phyloP scores from a whole-genome alignment of 2,329 filamentous ascomycete genomes.

The Chaetomiaceae sp. region DNA sequence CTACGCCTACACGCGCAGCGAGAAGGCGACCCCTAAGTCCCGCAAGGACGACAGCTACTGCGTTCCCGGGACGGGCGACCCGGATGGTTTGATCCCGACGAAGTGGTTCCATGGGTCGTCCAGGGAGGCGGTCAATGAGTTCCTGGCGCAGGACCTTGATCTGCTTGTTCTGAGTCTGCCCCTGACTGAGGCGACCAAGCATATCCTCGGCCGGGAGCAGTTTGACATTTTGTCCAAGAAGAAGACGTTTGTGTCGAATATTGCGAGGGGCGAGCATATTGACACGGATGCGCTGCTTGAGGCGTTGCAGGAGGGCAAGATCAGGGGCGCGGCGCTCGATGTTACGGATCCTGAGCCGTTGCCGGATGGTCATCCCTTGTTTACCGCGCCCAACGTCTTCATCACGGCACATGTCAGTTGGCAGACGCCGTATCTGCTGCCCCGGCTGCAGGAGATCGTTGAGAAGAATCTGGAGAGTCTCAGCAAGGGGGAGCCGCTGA shows the following conservation, averaged over 20 bases:
- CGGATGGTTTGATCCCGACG: constrained; percentile 38
- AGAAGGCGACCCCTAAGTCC: constrained; percentile 55
- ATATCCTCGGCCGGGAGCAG: constrained; percentile 42
- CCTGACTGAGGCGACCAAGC: constrained; percentile 35
- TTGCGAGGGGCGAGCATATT: constrained; percentile 51
- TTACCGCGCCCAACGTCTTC: constrained; percentile 60
- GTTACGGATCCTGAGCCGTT: constrained; percentile 71
- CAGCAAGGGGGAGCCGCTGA: constrained; percentile 27
- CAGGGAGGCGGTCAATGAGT: constrained; percentile 35
- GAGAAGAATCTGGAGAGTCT: constrained; percentile 31
- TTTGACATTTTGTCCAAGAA: constrained; percentile 38
- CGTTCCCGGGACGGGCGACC: constrained; percentile 56
- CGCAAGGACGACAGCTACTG: constrained; percentile 56
- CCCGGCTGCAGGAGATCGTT: constrained; percentile 28
- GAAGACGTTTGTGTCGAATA: constrained; percentile 60
- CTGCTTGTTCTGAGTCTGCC: constrained; percentile 41
- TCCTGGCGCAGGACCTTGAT: constrained; percentile 41
- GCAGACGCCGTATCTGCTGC: constrained; percentile 29
- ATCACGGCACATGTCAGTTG: constrained; percentile 44
- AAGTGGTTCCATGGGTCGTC: constrained; percentile 40
- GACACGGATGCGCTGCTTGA: constrained; percentile 49
- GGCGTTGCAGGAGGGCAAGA: constrained; percentile 42
- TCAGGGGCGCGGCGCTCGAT: constrained; percentile 61
- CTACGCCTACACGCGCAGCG: constrained; percentile 61
- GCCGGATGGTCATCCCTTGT: constrained; percentile 58